phyloP scores from a whole-genome alignment of 345 rosid species.

The Gossypium ekmanianum region DNA sequence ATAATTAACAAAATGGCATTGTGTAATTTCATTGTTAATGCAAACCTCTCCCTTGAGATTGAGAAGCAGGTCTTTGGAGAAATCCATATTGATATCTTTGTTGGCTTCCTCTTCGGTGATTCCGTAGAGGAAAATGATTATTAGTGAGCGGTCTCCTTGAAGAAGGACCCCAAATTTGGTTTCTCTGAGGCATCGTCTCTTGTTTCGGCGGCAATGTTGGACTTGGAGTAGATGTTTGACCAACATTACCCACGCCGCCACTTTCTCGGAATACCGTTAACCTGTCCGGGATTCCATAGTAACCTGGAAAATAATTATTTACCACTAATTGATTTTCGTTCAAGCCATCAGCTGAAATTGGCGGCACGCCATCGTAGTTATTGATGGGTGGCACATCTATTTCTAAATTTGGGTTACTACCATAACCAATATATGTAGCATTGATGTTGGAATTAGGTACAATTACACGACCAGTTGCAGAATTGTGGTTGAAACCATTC shows the following conservation, averaged over 20 bases:
- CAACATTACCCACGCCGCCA: not conserved
- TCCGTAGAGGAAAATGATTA: not conserved
- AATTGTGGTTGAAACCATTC: not conserved
- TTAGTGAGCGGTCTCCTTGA: not conserved
- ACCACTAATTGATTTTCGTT: not conserved
- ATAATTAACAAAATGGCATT: not conserved
- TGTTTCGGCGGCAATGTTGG: not conserved
- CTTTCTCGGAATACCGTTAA: not conserved
- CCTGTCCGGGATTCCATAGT: not conserved
- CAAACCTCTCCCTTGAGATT: constrained; percentile 4
- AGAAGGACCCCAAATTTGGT: not conserved
- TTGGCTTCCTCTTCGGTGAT: not conserved
- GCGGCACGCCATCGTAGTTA: not conserved
- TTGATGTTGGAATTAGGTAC: not conserved
- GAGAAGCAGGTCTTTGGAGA: not conserved
- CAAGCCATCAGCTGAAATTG: not conserved
- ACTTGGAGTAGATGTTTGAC: not conserved
- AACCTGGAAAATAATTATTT: not conserved
- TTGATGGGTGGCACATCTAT: not conserved
- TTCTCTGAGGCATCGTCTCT: not conserved
- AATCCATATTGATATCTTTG: not conserved
- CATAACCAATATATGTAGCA: not conserved
- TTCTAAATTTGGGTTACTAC: not conserved
- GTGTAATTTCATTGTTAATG: not conserved
- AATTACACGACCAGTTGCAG: not conserved